A percentile compares a stretch with the other conserved stretches of the same genome.
These are phyloP conservation scores for Colletotrichum sp. DNA, from an alignment of 2,329 filamentous ascomycete species.

Conservation along the genomic window DNA sequence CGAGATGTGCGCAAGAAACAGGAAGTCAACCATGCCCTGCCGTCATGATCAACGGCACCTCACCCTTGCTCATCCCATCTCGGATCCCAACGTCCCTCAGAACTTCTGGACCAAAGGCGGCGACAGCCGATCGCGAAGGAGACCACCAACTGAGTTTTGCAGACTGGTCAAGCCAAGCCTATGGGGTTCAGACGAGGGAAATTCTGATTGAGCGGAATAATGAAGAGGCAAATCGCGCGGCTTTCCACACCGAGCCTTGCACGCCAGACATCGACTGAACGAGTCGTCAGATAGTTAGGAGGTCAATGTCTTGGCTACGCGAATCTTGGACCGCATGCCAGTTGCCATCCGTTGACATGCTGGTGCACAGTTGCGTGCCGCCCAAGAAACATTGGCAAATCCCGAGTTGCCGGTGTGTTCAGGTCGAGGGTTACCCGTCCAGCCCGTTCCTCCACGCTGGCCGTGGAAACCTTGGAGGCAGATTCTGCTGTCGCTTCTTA, in stretches of 20 bases:
- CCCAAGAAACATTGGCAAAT: constrained; percentile 2
- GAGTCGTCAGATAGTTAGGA: neutral
- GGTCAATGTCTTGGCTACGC: neutral
- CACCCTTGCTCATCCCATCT: constrained; percentile 1
- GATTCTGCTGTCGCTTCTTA: neutral
- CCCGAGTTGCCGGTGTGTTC: neutral
- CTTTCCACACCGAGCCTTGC: neutral
- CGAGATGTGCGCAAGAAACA: neutral
- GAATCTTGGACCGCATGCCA: constrained; percentile 7
- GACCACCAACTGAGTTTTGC: neutral
- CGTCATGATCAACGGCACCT: neutral
- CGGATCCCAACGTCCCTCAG: neutral
- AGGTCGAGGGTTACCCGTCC: neutral
- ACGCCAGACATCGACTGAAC: neutral
- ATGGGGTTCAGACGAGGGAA: neutral
- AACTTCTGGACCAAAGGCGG: neutral
- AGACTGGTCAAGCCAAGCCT: neutral
- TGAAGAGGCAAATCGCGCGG: neutral
- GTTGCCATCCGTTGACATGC: constrained; percentile 11
- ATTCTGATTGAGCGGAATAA: neutral
- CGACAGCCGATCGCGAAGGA: neutral
- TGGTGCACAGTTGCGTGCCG: constrained; percentile 9
- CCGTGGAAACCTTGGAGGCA: neutral
- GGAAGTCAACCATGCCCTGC: neutral
- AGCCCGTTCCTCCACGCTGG: neutral